These are phyloP conservation scores for Raffaelea arxii DNA, from an alignment of 2,329 filamentous ascomycete genomes.

Conservation along the genomic window DNA sequence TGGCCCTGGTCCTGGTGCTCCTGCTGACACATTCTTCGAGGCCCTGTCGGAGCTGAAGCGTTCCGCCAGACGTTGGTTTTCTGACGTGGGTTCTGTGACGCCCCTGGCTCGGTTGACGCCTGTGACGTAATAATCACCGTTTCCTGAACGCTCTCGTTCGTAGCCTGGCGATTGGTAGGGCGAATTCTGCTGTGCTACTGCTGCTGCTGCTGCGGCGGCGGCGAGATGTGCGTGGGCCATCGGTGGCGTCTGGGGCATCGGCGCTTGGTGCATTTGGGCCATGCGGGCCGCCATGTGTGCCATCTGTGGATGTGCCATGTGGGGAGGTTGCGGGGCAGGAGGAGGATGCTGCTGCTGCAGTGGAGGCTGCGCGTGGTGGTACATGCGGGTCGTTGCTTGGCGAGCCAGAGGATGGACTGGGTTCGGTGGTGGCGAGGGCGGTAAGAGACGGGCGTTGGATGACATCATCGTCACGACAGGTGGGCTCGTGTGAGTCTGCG, in stretches of 20 bases:
- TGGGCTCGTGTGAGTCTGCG: too few species aligned
- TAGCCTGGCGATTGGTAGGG: conserved; percentile 15
- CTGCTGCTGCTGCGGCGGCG: conserved; percentile 16
- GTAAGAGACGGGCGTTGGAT: too few species aligned
- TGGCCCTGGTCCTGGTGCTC: conserved; percentile 22
- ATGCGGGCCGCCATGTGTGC: not conserved
- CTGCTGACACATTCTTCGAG: too few species aligned
- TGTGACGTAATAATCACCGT: conserved; percentile 31
- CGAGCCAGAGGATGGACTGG: too few species aligned
- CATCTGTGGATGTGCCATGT: conserved; percentile 11
- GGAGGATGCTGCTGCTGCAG: too few species aligned
- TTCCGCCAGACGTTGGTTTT: conserved; percentile 41
- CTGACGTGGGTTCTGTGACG: conserved; percentile 27
- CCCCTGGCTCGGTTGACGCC: conserved; percentile 33
- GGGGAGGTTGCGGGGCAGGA: conserved; percentile 5
- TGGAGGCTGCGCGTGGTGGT: conserved; percentile 16
- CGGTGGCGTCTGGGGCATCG: not conserved
- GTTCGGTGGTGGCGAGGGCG: too few species aligned
- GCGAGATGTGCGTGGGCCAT: not conserved
- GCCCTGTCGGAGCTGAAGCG: conserved; percentile 32
- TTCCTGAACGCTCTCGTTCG: conserved; percentile 24
- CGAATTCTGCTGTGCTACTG: conserved; percentile 13
- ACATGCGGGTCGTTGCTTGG: conserved; percentile 18
- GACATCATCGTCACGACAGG: too few species aligned
- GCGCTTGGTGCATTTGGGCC: not conserved